These are phyloP conservation scores for Aspergillus fumigatus DNA, from an alignment of 2,329 filamentous ascomycete genomes.

Conservation along the genomic window DNA sequence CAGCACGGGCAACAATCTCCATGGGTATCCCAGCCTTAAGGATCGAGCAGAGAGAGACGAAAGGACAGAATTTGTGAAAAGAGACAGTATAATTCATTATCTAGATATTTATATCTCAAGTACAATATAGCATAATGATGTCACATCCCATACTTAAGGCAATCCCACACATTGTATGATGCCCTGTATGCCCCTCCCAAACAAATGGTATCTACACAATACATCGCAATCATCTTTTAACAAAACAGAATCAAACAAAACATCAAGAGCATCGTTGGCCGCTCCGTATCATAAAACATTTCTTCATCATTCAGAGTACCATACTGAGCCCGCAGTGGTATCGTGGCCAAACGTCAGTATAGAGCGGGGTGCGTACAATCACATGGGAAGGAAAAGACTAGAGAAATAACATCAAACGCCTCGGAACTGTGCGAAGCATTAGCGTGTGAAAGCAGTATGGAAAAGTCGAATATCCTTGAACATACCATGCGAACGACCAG, in stretches of 20 bases:
- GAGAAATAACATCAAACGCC: constrained; percentile 39
- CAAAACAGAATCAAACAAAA: background rate
- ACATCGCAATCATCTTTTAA: background rate
- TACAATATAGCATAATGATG: background rate
- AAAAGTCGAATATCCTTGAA: constrained; percentile 4
- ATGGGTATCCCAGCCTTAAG: too few relatives aligned
- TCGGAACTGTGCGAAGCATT: constrained; percentile 41
- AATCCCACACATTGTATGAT: background rate
- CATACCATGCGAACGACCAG: constrained; percentile 83
- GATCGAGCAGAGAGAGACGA: too few relatives aligned
- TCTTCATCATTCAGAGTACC: constrained; percentile 19
- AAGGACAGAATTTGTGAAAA: too few relatives aligned
- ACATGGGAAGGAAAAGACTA: constrained; percentile 1
- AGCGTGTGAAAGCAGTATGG: background rate
- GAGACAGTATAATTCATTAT: background rate
- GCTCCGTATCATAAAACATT: constrained; percentile 10
- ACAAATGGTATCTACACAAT: constrained; percentile 10
- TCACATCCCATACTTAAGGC: background rate
- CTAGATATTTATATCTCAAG: background rate
- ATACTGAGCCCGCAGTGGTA: constrained; percentile 31
- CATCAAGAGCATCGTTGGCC: constrained; percentile 1
- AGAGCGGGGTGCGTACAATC: background rate
- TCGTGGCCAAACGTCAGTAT: constrained; percentile 16
- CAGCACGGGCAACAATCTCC: too few relatives aligned
- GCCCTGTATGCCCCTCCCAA: background rate